Conservation (phyloP, 179 eudicot species). For the Silene noctiflora region DNA sequence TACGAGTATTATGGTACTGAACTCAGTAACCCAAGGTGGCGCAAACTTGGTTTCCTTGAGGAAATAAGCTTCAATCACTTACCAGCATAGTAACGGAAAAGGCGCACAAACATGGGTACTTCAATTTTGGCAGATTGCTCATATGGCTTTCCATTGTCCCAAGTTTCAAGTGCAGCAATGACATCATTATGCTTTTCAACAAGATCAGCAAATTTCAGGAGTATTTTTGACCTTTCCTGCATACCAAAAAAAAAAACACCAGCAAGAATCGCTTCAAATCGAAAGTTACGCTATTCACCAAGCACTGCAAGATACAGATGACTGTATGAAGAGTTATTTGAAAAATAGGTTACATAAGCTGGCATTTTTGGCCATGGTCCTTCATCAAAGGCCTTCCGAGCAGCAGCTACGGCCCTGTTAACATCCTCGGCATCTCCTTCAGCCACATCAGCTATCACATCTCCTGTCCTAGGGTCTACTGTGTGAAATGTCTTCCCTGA, state of each 20-base stretch:
- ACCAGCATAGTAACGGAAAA: constrained; percentile 41
- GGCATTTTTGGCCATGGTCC: constrained; percentile 43
- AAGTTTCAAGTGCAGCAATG: constrained; percentile 43
- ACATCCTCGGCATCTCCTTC: constrained; percentile 43
- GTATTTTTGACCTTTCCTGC: constrained; percentile 42
- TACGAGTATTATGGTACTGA: too few species aligned
- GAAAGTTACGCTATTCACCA: neutral
- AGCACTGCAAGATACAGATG: neutral
- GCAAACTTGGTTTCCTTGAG: too few species aligned
- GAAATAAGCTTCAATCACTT: neutral
- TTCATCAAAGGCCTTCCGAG: constrained; percentile 40
- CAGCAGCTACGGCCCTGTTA: constrained; percentile 38
- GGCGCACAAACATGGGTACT: constrained; percentile 40
- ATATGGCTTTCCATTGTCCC: constrained; percentile 46
- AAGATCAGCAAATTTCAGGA: constrained; percentile 35
- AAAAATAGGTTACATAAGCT: constrained; percentile 29
- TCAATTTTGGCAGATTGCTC: constrained; percentile 40
- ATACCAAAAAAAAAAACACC: neutral
- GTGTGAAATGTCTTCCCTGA: constrained; percentile 39
- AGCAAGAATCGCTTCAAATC: neutral
- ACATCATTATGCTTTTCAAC: constrained; percentile 41
- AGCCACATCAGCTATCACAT: constrained; percentile 38
- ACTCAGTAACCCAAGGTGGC: too few species aligned
- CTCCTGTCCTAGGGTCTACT: constrained; percentile 38
- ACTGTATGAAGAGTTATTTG: neutral